A percentile compares a stretch with the other conserved stretches of the same genome.
Conservation (phyloP, 805 yeast genomes). For the Saturnispora hagleri region DNA sequence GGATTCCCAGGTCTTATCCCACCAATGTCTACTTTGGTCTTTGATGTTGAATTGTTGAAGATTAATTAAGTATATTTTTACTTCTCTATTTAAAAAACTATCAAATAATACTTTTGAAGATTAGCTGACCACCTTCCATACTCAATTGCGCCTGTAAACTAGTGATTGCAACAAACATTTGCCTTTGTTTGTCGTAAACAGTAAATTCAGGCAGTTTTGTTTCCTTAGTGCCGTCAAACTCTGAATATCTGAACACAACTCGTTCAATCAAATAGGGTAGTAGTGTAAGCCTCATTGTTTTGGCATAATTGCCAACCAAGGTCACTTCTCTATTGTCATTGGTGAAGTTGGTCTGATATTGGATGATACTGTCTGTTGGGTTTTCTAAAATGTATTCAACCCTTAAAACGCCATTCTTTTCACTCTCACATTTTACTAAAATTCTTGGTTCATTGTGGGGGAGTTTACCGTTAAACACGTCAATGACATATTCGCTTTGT, state of each 20-base stretch:
- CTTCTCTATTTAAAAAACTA: background rate
- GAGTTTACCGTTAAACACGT: slow-evolving; percentile 42
- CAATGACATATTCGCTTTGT: slow-evolving; percentile 27
- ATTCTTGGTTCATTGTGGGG: slow-evolving; percentile 68
- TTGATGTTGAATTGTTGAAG: slow-evolving; percentile 66
- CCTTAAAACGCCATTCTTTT: slow-evolving; percentile 18
- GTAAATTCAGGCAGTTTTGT: slow-evolving; percentile 48
- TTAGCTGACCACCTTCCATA: slow-evolving; percentile 23
- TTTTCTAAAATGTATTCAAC: slow-evolving; percentile 55
- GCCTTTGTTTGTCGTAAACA: slow-evolving; percentile 61
- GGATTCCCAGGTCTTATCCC: slow-evolving; percentile 97
- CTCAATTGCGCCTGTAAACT: slow-evolving; percentile 30
- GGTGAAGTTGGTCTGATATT: slow-evolving; percentile 33
- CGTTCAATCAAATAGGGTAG: slow-evolving; percentile 51
- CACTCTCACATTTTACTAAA: slow-evolving; percentile 30
- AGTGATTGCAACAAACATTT: slow-evolving; percentile 48
- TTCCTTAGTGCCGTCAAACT: slow-evolving; percentile 13
- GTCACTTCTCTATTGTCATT: slow-evolving; percentile 18
- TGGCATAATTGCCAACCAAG: slow-evolving; percentile 19
- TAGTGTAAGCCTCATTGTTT: slow-evolving; percentile 37
- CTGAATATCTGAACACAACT: slow-evolving; percentile 33
- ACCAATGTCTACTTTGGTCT: slow-evolving; percentile 87
- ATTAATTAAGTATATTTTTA: slow-evolving; percentile 32
- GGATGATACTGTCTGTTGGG: slow-evolving; percentile 62
- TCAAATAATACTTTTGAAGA: background rate